Evolutionary conservation across 2,329 filamentous ascomycete species (phyloP).

Genomic region (Dactylellina haptotyla): DNA sequence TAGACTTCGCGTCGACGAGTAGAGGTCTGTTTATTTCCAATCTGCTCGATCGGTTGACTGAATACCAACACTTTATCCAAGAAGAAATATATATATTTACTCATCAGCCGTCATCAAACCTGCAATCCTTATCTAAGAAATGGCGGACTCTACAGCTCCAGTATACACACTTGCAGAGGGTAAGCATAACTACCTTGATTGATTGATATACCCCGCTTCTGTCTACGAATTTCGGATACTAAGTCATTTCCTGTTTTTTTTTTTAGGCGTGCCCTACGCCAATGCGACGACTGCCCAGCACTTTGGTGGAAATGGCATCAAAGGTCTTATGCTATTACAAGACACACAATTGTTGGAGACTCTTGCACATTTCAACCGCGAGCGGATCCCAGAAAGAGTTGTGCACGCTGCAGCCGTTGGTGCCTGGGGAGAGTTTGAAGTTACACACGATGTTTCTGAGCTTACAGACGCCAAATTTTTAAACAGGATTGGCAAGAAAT

Average conservation of each 20-base stretch:
- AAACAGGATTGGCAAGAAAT: constrained; percentile 67
- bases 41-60: no score
- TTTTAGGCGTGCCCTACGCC: constrained; percentile 49
- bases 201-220: no score
- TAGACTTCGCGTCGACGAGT: background rate
- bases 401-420: constrained; percentile 71
- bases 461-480: constrained; percentile 63
- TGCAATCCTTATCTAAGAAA: background rate
- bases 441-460: constrained; percentile 70
- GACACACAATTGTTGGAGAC: constrained; percentile 73
- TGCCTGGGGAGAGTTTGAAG: constrained; percentile 70
- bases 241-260: background rate
- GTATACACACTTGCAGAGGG: constrained; percentile 45
- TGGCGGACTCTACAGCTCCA: constrained; percentile 17
- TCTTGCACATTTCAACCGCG: constrained; percentile 70
- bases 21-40: constrained; percentile 11
- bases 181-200: no score
- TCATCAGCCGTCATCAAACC: background rate
- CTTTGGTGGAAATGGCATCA: constrained; percentile 61
- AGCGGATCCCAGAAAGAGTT: constrained; percentile 70
- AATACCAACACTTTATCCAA: background rate
- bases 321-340: constrained; percentile 61
- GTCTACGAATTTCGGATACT: background rate
- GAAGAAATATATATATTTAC: background rate
- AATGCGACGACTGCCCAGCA: constrained; percentile 58